A percentile compares a stretch with the other conserved stretches of the same genome.
Evolutionary conservation across 352 stramenopile genomes (phyloP).

Genomic region (Phytophthora sojae): DNA sequence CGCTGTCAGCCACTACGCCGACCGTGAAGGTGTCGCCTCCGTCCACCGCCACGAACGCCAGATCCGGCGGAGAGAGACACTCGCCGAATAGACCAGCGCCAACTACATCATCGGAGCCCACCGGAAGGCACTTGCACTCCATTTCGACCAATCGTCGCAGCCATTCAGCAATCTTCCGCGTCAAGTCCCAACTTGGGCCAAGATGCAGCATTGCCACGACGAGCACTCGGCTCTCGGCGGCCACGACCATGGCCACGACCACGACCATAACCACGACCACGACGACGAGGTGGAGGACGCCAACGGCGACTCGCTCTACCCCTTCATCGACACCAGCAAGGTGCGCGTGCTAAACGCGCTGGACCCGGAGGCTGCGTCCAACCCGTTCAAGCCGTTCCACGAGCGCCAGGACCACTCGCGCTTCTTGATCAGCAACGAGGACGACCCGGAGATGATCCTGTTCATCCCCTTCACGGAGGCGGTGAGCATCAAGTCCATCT

Average conservation of each 20-base stretch:
- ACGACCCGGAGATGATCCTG: constrained; percentile 87
- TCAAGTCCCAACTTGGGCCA: constrained; percentile 1
- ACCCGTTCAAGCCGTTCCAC: constrained; percentile 88
- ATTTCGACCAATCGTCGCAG: constrained; percentile 40
- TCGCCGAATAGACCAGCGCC: constrained; percentile 48
- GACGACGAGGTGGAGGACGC: constrained; percentile 73
- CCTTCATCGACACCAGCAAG: constrained; percentile 90
- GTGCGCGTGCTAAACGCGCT: constrained; percentile 80
- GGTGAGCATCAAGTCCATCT: constrained; percentile 91
- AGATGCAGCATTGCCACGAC: constrained; percentile 74
- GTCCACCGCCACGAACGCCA: constrained; percentile 33
- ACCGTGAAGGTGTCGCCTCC: constrained; percentile 73
- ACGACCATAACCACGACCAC: constrained; percentile 63
- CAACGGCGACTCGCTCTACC: constrained; percentile 82
- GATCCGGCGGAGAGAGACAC: constrained; percentile 21
- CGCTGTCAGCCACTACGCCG: constrained; percentile 33
- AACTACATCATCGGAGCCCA: background rate
- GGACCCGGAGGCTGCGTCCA: constrained; percentile 59
- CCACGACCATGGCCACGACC: constrained; percentile 65
- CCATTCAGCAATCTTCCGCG: constrained; percentile 14
- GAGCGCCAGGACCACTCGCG: constrained; percentile 71
- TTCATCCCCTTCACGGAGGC: constrained; percentile 90
- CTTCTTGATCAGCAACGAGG: constrained; percentile 80
- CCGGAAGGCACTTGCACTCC: constrained; percentile 37
- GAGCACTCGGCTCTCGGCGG: constrained; percentile 58